phyloP scores from a whole-genome alignment of 1,284 basidiomycete genomes.

The Ganoderma sinense region DNA sequence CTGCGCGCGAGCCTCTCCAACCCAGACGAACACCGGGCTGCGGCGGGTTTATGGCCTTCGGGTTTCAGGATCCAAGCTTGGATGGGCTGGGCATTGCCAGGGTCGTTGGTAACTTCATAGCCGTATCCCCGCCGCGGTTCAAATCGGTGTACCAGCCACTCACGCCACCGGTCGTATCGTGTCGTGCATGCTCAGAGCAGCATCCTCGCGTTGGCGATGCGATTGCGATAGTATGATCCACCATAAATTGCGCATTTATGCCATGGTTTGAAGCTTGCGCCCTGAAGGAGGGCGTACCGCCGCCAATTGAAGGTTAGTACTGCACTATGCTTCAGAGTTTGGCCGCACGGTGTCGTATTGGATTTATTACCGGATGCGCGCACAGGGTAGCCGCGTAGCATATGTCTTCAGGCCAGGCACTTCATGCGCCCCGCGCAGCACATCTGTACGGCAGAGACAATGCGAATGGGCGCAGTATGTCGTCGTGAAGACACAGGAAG shows the following conservation, averaged over 20 bases:
- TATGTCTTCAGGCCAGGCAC: background rate
- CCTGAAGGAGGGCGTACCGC: background rate
- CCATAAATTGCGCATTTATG: background rate
- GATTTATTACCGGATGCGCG: background rate
- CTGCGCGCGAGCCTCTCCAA: background rate
- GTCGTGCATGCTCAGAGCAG: background rate
- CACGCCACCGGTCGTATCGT: background rate
- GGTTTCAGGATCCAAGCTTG: background rate
- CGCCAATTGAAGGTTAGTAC: background rate
- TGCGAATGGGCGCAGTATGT: background rate
- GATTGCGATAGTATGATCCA: background rate
- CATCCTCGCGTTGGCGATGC: background rate
- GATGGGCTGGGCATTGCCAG: background rate
- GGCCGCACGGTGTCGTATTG: background rate
- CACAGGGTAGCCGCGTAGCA: background rate
- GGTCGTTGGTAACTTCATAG: background rate
- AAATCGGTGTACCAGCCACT: background rate
- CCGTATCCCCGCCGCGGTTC: background rate
- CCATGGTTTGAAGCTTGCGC: background rate
- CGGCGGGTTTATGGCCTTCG: background rate
- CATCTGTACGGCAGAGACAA: background rate
- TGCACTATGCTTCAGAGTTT: background rate
- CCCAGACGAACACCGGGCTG: background rate
- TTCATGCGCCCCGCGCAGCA: background rate
- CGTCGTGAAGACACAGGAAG: background rate